These are phyloP conservation scores for Dictyostelium intermedium DNA, from an alignment of 78 protist genomes.

Conservation along the genomic window DNA sequence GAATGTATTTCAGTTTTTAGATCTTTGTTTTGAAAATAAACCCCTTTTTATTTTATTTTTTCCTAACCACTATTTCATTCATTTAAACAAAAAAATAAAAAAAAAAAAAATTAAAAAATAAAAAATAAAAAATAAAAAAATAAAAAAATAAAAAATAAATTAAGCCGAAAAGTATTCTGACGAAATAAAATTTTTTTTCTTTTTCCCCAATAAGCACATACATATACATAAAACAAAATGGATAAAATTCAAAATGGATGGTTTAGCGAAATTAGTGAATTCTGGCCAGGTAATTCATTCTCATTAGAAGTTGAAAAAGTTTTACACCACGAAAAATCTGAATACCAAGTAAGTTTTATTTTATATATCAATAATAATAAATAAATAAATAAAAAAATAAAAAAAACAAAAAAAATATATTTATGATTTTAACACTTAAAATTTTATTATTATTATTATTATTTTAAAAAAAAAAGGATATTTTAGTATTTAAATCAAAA, in stretches of 20 bases:
- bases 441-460: too few species aligned
- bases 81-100: not conserved
- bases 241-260: constrained; percentile 84
- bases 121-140: too few species aligned
- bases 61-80: too few species aligned
- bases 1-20: too few species aligned
- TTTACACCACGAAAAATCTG: constrained; percentile 83
- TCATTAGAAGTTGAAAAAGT: constrained; percentile 93
- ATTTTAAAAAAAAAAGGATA: constrained; percentile 11
- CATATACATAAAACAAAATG: constrained; percentile 21
- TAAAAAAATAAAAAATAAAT: too few species aligned
- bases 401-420: not conserved
- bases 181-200: not conserved
- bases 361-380: not conserved
- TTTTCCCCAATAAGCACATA: not conserved
- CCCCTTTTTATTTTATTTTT: too few species aligned
- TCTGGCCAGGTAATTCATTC: constrained; percentile 88
- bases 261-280: constrained; percentile 85
- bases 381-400: not conserved
- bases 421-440: too few species aligned
- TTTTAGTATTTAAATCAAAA: constrained; percentile 84
- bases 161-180: not conserved
- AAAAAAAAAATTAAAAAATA: not conserved
- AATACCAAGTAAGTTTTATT: constrained; percentile 84
- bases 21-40: too few species aligned